Conservation (phyloP, 805 yeast genomes). For the Saccharomycodes ludwigii region DNA sequence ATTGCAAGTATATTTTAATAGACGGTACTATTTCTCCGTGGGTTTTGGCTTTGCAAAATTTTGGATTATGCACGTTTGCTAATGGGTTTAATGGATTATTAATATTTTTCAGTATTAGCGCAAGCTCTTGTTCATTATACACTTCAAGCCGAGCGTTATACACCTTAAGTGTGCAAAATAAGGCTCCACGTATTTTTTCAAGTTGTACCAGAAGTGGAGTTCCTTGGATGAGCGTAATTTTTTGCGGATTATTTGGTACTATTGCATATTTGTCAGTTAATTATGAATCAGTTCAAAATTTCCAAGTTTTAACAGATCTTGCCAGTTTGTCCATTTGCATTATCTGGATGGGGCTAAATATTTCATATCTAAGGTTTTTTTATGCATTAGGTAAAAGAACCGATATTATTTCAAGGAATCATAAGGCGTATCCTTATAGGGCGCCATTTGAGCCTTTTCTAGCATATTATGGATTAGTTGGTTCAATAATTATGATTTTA, state of each 20-base stretch:
- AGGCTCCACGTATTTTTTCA: conserved; percentile 51
- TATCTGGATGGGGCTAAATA: conserved; percentile 67
- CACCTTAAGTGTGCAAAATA: conserved; percentile 39
- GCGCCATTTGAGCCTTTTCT: conserved; percentile 61
- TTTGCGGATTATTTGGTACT: conserved; percentile 48
- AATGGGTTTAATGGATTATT: conserved; percentile 39
- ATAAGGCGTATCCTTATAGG: conserved; percentile 52
- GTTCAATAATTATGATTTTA: conserved; percentile 37
- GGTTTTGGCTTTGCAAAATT: conserved; percentile 41
- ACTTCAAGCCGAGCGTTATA: conserved; percentile 52
- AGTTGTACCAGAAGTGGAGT: conserved; percentile 54
- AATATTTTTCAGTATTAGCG: conserved; percentile 42
- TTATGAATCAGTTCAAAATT: conserved; percentile 45
- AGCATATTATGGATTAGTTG: conserved; percentile 50
- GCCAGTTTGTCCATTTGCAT: conserved; percentile 65
- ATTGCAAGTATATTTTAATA: conserved; percentile 33
- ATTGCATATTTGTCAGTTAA: conserved; percentile 50
- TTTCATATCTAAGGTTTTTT: conserved; percentile 51
- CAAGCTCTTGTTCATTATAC: conserved; percentile 45
- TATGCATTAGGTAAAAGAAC: conserved; percentile 49
- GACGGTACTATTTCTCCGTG: conserved; percentile 46
- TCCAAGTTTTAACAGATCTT: conserved; percentile 53
- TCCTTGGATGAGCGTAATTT: conserved; percentile 58
- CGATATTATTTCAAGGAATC: conserved; percentile 52
- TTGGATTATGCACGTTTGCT: conserved; percentile 39